Conservation (phyloP, 495 filamentous ascomycete species). For the Podospora sp. region DNA sequence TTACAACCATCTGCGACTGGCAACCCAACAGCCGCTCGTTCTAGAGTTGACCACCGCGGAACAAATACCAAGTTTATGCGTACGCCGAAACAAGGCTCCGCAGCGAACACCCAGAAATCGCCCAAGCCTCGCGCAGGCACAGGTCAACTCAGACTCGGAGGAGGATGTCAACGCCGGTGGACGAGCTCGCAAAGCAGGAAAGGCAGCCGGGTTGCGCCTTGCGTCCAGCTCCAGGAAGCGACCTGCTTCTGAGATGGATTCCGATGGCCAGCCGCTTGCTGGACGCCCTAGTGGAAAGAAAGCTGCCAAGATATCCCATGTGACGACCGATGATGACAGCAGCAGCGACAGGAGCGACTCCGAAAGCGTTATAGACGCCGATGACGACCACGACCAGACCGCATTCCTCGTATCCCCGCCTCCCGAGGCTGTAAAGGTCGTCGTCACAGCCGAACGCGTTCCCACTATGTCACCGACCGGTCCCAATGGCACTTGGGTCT, state of each 20-base stretch:
- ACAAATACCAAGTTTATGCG: conserved; percentile 31
- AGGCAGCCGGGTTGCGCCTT: conserved; percentile 38
- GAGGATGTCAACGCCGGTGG: conserved; percentile 19
- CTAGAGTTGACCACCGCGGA: conserved; percentile 27
- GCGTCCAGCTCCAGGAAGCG: conserved; percentile 39
- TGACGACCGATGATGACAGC: background rate
- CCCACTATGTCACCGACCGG: conserved; percentile 51
- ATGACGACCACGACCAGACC: conserved; percentile 44
- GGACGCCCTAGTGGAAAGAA: conserved; percentile 27
- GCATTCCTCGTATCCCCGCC: conserved; percentile 26
- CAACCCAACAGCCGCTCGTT: conserved; percentile 22
- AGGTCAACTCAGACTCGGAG: conserved; percentile 21
- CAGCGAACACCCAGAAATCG: background rate
- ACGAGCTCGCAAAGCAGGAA: conserved; percentile 36
- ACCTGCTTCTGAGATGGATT: conserved; percentile 38
- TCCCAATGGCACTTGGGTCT: conserved; percentile 69
- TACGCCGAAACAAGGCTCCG: conserved; percentile 33
- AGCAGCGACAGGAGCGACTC: conserved; percentile 36
- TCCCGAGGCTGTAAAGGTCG: conserved; percentile 35
- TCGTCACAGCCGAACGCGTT: conserved; percentile 47
- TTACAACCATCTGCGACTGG: conserved; percentile 32
- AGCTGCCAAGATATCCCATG: conserved; percentile 36
- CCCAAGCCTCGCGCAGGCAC: background rate
- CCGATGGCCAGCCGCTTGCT: conserved; percentile 27
- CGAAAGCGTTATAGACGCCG: conserved; percentile 37